Percentiles rank a stretch among this genome's conserved stretches.
phyloP scores from a whole-genome alignment of 176 grass and related monocot species.

The Triticum urartu region DNA sequence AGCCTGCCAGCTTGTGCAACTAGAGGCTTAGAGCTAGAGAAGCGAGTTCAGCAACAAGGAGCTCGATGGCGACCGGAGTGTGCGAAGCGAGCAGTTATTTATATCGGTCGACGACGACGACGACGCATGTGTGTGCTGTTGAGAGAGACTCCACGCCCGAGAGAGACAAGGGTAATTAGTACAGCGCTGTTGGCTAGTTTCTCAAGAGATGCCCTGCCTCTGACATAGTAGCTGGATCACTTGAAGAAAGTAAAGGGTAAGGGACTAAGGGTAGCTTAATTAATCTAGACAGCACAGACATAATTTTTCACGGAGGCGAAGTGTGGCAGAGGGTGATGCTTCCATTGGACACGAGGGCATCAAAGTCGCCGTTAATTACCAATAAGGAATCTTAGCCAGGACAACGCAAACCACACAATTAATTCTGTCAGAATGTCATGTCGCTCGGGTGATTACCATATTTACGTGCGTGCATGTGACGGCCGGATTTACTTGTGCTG shows the following conservation, averaged over 20 bases:
- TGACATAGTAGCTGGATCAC: constrained; percentile 5
- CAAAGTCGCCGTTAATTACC: constrained; percentile 48
- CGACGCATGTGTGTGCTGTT: constrained; percentile 31
- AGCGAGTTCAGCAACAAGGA: background rate
- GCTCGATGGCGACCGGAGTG: constrained; percentile 6
- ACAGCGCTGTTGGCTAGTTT: constrained; percentile 31
- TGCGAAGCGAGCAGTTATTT: background rate
- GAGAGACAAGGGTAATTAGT: constrained; percentile 49
- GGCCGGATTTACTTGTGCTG: constrained; percentile 26
- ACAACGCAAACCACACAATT: constrained; percentile 33
- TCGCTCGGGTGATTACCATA: constrained; percentile 27
- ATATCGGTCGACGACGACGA: constrained; percentile 7
- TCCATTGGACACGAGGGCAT: constrained; percentile 53
- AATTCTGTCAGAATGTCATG: constrained; percentile 62
- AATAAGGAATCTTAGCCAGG: constrained; percentile 48
- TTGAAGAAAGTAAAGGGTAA: background rate
- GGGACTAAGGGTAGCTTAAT: background rate
- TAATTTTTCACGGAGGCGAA: constrained; percentile 15
- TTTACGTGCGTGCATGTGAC: constrained; percentile 44
- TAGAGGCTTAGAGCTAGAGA: background rate
- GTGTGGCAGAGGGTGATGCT: constrained; percentile 28
- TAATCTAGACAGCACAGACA: background rate
- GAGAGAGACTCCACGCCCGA: constrained; percentile 2
- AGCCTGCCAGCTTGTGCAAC: background rate
- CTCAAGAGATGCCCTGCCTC: constrained; percentile 55